These are phyloP conservation scores for Cucurbitaria berberidis DNA, from an alignment of 2,329 filamentous ascomycete species.

Conservation along the genomic window DNA sequence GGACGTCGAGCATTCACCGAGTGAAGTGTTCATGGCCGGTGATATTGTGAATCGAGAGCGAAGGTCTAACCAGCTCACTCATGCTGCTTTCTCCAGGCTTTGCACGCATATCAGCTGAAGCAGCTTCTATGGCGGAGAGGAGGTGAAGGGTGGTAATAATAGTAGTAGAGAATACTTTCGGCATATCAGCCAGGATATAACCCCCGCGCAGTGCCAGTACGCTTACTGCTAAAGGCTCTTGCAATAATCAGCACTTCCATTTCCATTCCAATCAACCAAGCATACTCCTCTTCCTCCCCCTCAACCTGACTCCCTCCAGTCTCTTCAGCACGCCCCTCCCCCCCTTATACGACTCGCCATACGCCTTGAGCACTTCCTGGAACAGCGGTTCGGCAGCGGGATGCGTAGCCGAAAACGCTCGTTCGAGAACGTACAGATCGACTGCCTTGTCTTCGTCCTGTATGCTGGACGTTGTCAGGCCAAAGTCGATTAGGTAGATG, in stretches of 20 bases:
- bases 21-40: background rate
- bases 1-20: too few relatives aligned
- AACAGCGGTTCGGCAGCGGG: slow-evolving; percentile 82
- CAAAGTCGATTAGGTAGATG: slow-evolving; percentile 92
- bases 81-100: too few relatives aligned
- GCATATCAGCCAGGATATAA: too few relatives aligned
- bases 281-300: slow-evolving; percentile 97
- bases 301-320: slow-evolving; percentile 89
- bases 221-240: too few relatives aligned
- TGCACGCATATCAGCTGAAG: too few relatives aligned
- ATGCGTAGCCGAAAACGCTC: slow-evolving; percentile 94
- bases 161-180: too few relatives aligned
- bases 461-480: slow-evolving; percentile 78
- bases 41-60: background rate
- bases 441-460: slow-evolving; percentile 94
- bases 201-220: too few relatives aligned
- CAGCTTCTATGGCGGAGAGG: too few relatives aligned
- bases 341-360: slow-evolving; percentile 76
- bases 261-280: slow-evolving; percentile 68
- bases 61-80: too few relatives aligned
- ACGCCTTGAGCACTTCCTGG: slow-evolving; percentile 73
- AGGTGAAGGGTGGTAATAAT: too few relatives aligned
- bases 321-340: slow-evolving; percentile 76
- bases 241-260: too few relatives aligned
- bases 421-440: slow-evolving; percentile 92